Evolutionary conservation across 2,329 filamentous ascomycete genomes (phyloP).

Genomic region (Paraconiothyrium brasiliense): DNA sequence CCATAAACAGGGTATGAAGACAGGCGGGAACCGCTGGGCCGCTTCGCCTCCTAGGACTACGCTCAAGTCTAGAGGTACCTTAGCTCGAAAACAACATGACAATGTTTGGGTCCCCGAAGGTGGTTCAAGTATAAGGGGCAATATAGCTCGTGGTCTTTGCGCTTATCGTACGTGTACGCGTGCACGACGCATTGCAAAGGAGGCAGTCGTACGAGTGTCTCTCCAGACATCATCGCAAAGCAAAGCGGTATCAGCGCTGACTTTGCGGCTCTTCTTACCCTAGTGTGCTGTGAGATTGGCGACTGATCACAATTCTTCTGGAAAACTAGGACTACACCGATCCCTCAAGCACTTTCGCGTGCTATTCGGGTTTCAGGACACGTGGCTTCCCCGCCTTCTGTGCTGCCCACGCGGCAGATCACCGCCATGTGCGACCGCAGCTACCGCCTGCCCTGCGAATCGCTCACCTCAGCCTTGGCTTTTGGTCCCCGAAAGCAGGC

Average conservation of each 20-base stretch:
- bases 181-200: neutral
- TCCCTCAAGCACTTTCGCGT: neutral
- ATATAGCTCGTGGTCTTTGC: neutral
- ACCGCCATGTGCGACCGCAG: conserved; percentile 3
- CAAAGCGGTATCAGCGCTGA: neutral
- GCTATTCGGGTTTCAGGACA: neutral
- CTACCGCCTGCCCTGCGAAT: neutral
- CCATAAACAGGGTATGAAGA: neutral
- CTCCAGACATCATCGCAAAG: neutral
- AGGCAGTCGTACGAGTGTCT: neutral
- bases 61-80: neutral
- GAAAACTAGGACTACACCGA: neutral
- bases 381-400: conserved; percentile 2
- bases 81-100: neutral
- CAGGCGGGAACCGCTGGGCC: neutral
- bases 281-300: neutral
- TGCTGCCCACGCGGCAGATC: conserved; percentile 8
- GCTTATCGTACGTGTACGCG: neutral
- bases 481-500: neutral
- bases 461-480: conserved; percentile 10
- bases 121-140: neutral
- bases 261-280: neutral
- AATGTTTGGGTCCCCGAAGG: neutral
- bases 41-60: neutral
- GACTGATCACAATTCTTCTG: neutral